Base-by-base conservation (phyloP, 1,284 basidiomycete species). In the Butyriboletus appendiculatus region DNA sequence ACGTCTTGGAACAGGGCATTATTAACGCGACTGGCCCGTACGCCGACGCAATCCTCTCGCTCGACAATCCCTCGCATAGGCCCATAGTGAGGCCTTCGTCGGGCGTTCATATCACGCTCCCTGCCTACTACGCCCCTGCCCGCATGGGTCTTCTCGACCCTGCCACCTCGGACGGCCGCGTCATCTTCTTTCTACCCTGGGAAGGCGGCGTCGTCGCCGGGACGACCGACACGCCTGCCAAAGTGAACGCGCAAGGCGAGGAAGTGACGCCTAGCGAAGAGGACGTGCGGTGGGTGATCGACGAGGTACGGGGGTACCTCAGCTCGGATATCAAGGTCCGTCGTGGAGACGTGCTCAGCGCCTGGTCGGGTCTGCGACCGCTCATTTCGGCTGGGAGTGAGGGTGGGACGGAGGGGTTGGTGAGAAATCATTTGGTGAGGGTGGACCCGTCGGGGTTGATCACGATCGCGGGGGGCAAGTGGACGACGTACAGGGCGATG, bases 131-230 rank as follows among this genome's bases (percentile, higher is more conserved):
- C 69, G 93, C 94, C 8, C 96, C 96, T 3, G 88, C 93, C 48
- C 91, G 84, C 54, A 98, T 98, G 92, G 96, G 96, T 47, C 81
- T 99, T 8, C 84, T 99, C 50, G 96, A 99, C 74, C 96, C 96
- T 0, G 81, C 92, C 11, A 98, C 96, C 9, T 95, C 92, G 0
- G 96, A 99, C 64, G 96, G 96, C 1, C 89, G 96, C 43, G 96
- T 99, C 56, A 96, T 98, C 69, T 99, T 98, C 82, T 98, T 98
- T 84, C 82, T 99, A 20, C 96, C 96, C 0, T 99, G 96, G 96
- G 91, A 98, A 75, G 96, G 96, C 22, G 94, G 92, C 75, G 96
- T 95, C 45, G 96, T 99, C 59, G 96, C 96, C 4, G 96, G 96
- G 26, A 98, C 96, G 7, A 99, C 96, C 20, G 96, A 99, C 72